Conservation (phyloP, 371 early-diverging fungal genomes). For the Mortierella sp. region DNA sequence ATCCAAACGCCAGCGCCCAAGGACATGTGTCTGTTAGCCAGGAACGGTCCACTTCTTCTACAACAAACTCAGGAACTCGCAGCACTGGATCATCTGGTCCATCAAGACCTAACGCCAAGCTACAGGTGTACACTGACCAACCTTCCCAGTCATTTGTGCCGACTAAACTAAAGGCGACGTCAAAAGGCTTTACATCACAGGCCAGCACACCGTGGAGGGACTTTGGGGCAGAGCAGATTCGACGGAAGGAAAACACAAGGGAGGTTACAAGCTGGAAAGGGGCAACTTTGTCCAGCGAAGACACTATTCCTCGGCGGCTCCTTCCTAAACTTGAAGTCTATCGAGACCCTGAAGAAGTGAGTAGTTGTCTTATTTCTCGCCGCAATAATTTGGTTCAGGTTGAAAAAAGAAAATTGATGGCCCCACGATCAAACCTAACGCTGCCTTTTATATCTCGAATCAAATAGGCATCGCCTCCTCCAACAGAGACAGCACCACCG, state of each 20-base stretch:
- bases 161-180: background rate
- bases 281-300: slow-evolving; percentile 61
- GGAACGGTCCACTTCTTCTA: slow-evolving; percentile 2
- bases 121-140: slow-evolving; percentile 36
- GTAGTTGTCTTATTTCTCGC: background rate
- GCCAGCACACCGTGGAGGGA: slow-evolving; percentile 48
- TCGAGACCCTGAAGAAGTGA: slow-evolving; percentile 57
- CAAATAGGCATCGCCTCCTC: background rate
- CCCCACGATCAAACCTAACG: background rate
- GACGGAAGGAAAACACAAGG: slow-evolving; percentile 65
- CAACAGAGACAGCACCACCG: background rate
- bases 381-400: background rate
- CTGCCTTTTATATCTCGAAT: background rate
- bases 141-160: background rate
- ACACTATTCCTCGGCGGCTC: slow-evolving; percentile 29
- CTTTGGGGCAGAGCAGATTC: slow-evolving; percentile 42
- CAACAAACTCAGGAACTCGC: background rate
- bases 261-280: slow-evolving; percentile 66
- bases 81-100: slow-evolving; percentile 9
- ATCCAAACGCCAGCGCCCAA: slow-evolving; percentile 15
- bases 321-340: slow-evolving; percentile 60
- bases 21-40: slow-evolving; percentile 20
- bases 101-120: slow-evolving; percentile 24
- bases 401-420: background rate
- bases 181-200: slow-evolving; percentile 12